Evolutionary conservation across 108 stramenopile genomes (phyloP).

Genomic region (Parietichytrium sp.): DNA sequence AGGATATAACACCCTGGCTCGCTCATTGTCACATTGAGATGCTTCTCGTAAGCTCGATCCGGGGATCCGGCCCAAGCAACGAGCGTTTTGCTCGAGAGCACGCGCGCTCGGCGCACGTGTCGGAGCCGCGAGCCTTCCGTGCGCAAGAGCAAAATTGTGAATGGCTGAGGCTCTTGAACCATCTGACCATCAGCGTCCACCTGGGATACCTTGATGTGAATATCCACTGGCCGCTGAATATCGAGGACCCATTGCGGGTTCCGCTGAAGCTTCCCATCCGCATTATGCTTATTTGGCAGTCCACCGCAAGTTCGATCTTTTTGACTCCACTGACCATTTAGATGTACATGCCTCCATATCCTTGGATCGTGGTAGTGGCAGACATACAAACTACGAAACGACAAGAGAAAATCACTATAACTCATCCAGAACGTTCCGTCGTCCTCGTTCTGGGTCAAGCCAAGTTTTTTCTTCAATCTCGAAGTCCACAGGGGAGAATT

Average conservation of each 20-base stretch:
- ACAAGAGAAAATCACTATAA: slow-evolving; percentile 47
- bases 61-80: slow-evolving; percentile 13
- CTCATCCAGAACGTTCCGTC: slow-evolving; percentile 60
- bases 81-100: neutral
- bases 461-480: slow-evolving; percentile 38
- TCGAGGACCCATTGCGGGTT: slow-evolving; percentile 28
- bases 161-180: neutral
- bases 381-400: slow-evolving; percentile 33
- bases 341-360: neutral
- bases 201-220: slow-evolving; percentile 8
- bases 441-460: slow-evolving; percentile 34
- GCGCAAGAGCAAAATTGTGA: neutral
- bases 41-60: slow-evolving; percentile 11
- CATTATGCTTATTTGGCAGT: slow-evolving; percentile 1
- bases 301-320: slow-evolving; percentile 26
- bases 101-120: neutral
- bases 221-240: neutral
- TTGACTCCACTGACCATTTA: neutral
- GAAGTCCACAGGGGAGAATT: slow-evolving; percentile 46
- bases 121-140: neutral
- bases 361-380: slow-evolving; percentile 33
- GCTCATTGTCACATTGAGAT: neutral
- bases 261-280: neutral
- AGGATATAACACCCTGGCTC: neutral
- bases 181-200: neutral